These are phyloP conservation scores for Gastrolobium bilobum DNA, from an alignment of 306 rosid species.

Conservation along the genomic window DNA sequence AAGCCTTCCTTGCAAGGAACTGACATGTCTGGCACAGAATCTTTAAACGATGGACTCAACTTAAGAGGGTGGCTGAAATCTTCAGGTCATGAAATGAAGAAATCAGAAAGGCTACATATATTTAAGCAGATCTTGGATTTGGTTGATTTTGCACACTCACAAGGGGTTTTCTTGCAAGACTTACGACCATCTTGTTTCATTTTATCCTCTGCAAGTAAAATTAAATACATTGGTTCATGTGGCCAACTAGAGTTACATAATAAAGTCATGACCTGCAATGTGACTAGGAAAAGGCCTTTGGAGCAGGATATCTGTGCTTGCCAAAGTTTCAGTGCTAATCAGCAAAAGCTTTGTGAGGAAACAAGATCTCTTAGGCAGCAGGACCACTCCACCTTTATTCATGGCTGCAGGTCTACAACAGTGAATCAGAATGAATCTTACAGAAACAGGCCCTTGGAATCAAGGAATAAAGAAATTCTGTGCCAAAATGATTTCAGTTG, in stretches of 20 bases:
- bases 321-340: slow-evolving; percentile 50
- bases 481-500: slow-evolving; percentile 36
- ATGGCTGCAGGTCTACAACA: slow-evolving; percentile 31
- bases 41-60: slow-evolving; percentile 52
- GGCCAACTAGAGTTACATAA: slow-evolving; percentile 38
- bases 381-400: slow-evolving; percentile 27
- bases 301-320: slow-evolving; percentile 48
- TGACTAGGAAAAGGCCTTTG: slow-evolving; percentile 56
- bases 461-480: slow-evolving; percentile 44
- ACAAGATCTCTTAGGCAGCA: slow-evolving; percentile 47
- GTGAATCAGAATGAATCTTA: slow-evolving; percentile 39
- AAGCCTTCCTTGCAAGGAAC: slow-evolving; percentile 44
- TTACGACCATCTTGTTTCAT: slow-evolving; percentile 64
- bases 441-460: slow-evolving; percentile 30
- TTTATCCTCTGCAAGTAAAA: slow-evolving; percentile 56
- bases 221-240: slow-evolving; percentile 63
- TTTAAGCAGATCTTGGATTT: slow-evolving; percentile 69
- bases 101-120: slow-evolving; percentile 55
- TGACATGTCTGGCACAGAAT: slow-evolving; percentile 38
- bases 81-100: slow-evolving; percentile 45
- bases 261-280: slow-evolving; percentile 19
- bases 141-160: slow-evolving; percentile 64
- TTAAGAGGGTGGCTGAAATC: slow-evolving; percentile 68
- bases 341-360: slow-evolving; percentile 54
- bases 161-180: slow-evolving; percentile 67